Percentiles rank a stretch among this genome's conserved stretches.
These are phyloP conservation scores for Panaeolus cyanescens DNA, from an alignment of 768 basidiomycete species.

Conservation along the genomic window DNA sequence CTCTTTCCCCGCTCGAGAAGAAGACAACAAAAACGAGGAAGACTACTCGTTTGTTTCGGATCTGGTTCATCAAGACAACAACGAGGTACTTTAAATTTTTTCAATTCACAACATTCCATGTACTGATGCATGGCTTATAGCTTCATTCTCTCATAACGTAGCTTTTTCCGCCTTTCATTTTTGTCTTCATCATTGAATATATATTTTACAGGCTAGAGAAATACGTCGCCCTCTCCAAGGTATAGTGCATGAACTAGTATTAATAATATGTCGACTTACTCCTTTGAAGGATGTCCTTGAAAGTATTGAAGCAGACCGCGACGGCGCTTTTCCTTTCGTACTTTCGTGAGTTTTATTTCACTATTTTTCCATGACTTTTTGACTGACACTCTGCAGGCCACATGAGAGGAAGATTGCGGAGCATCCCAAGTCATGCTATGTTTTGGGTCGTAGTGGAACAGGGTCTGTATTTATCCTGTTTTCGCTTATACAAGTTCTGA, in stretches of 20 bases:
- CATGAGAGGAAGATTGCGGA: slow-evolving; percentile 57
- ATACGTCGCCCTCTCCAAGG: slow-evolving; percentile 40
- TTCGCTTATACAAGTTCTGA: background rate
- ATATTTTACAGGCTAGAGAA: slow-evolving; percentile 37
- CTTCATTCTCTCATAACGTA: slow-evolving; percentile 59
- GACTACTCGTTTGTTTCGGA: slow-evolving; percentile 22
- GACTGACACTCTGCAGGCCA: slow-evolving; percentile 20
- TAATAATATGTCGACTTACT: background rate
- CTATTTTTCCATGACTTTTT: background rate
- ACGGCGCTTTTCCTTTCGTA: slow-evolving; percentile 39
- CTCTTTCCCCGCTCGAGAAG: slow-evolving; percentile 37
- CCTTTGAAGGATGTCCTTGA: slow-evolving; percentile 30
- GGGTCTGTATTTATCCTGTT: slow-evolving; percentile 42
- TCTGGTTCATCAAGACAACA: slow-evolving; percentile 43
- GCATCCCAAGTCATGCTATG: slow-evolving; percentile 58
- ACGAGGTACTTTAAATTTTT: slow-evolving; percentile 36
- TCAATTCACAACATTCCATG: background rate
- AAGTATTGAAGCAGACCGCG: slow-evolving; percentile 46
- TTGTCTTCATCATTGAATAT: background rate
- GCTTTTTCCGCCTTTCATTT: slow-evolving; percentile 15
- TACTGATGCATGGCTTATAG: slow-evolving; percentile 27
- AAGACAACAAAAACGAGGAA: slow-evolving; percentile 4
- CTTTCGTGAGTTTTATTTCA: slow-evolving; percentile 34
- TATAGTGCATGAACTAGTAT: slow-evolving; percentile 18
- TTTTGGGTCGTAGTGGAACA: slow-evolving; percentile 71